Conservation (phyloP, 805 yeast genomes). For the Trichomonascus vanleenenianus region DNA sequence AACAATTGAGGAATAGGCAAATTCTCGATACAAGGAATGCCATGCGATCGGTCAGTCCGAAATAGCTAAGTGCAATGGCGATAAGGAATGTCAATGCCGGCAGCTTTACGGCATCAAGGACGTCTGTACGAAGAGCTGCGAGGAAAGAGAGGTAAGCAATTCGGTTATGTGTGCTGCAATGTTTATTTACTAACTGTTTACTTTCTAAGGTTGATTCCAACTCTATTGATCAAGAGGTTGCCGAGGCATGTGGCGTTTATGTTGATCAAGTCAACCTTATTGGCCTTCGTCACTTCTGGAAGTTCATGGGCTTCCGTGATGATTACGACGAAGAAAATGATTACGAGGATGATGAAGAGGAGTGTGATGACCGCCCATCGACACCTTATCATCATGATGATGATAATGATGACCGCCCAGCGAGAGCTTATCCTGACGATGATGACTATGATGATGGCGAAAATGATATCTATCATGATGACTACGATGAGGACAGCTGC, state of each 20-base stretch:
- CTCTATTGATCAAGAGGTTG: neutral
- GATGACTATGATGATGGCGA: neutral
- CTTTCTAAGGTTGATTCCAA: neutral
- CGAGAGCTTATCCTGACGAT: neutral
- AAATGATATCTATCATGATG: neutral
- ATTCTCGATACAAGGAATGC: neutral
- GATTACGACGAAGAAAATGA: neutral
- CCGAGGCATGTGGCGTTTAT: neutral
- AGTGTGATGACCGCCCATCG: neutral
- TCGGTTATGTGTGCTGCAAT: too few species aligned
- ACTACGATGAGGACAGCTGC: neutral
- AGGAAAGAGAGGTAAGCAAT: neutral
- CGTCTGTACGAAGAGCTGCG: neutral
- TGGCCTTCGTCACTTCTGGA: neutral
- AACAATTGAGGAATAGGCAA: neutral
- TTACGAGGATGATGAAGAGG: neutral
- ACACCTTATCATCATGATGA: neutral
- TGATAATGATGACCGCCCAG: neutral
- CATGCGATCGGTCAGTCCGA: neutral
- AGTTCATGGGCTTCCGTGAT: neutral
- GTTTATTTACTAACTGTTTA: neutral
- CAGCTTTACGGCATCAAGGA: neutral
- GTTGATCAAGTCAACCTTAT: neutral
- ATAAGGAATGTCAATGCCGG: conserved; percentile 1
- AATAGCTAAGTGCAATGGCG: neutral